Percentiles rank a stretch among this genome's conserved stretches.
phyloP scores from a whole-genome alignment of 352 stramenopile genomes.

The Pseudoperonospora humuli region DNA sequence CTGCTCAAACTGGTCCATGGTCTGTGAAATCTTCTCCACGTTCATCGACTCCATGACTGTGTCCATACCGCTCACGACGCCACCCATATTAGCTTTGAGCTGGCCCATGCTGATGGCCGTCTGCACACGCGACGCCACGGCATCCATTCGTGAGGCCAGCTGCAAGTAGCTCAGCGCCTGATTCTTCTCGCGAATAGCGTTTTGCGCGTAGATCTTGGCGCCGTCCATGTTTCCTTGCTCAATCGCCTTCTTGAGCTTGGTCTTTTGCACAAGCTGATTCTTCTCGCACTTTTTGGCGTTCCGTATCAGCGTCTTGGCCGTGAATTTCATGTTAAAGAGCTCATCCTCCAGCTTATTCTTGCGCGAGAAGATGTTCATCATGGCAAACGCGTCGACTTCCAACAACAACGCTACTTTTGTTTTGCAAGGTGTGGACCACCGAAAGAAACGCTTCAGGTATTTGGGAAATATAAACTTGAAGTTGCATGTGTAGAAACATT shows the following conservation, averaged over 20 bases:
- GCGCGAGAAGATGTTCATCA: conserved; percentile 80
- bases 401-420: too few species aligned
- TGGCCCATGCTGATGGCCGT: conserved; percentile 94
- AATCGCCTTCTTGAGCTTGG: conserved; percentile 96
- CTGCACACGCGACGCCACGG: conserved; percentile 92
- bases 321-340: conserved; percentile 89
- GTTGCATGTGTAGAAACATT: too few species aligned
- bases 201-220: conserved; percentile 95
- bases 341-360: conserved; percentile 84
- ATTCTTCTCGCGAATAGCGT: conserved; percentile 81
- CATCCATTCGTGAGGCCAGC: conserved; percentile 94
- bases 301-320: conserved; percentile 82
- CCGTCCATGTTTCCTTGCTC: conserved; percentile 96
- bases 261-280: conserved; percentile 91
- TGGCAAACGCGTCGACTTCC: not conserved
- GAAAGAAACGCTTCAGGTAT: too few species aligned
- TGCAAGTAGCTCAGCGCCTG: conserved; percentile 93
- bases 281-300: conserved; percentile 97
- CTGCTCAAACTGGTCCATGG: conserved; percentile 98
- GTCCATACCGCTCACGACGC: conserved; percentile 95
- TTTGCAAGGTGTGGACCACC: too few species aligned
- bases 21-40: conserved; percentile 94
- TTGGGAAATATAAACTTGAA: too few species aligned
- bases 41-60: conserved; percentile 96
- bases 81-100: conserved; percentile 93